A percentile compares a stretch with the other conserved stretches of the same genome.
Conservation (phyloP, 2,329 filamentous ascomycete species). For the Xylaria sp. region DNA sequence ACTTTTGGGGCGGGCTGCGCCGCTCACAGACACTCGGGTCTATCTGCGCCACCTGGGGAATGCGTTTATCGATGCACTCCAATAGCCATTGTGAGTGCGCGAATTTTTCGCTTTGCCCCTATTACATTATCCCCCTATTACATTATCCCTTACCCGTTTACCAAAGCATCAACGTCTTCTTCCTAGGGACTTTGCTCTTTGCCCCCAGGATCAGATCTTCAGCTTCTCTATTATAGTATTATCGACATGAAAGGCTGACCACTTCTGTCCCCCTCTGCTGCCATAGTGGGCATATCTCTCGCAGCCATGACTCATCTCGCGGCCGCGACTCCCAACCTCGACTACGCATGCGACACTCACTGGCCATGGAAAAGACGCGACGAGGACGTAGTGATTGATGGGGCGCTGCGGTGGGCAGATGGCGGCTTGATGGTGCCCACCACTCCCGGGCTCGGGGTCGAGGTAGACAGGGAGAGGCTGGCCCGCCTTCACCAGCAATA, state of each 20-base stretch:
- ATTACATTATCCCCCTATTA: no score
- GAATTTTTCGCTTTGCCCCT: not conserved
- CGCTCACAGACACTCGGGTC: conserved; percentile 54
- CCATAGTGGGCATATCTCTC: conserved; percentile 53
- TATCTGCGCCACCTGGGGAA: conserved; percentile 55
- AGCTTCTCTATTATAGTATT: not conserved
- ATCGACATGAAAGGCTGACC: conserved; percentile 4
- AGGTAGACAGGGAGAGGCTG: conserved; percentile 52
- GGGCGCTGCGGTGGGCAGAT: conserved; percentile 52
- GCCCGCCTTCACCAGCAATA: conserved; percentile 53
- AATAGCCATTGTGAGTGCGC: conserved; percentile 51
- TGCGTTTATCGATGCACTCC: conserved; percentile 57
- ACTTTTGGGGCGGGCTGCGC: conserved; percentile 58
- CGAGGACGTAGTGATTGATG: conserved; percentile 55
- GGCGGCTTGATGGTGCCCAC: conserved; percentile 53
- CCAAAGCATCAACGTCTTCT: not conserved
- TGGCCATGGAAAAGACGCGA: conserved; percentile 58
- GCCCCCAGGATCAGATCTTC: no score
- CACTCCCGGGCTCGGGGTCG: conserved; percentile 52
- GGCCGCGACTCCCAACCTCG: conserved; percentile 54
- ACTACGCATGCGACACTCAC: conserved; percentile 57
- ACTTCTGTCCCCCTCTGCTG: not conserved
- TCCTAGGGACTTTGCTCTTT: not conserved
- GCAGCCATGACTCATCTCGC: conserved; percentile 58
- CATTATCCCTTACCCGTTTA: no score